phyloP scores from a whole-genome alignment of 2,329 filamentous ascomycete genomes.

The Tolypocladium sp. region DNA sequence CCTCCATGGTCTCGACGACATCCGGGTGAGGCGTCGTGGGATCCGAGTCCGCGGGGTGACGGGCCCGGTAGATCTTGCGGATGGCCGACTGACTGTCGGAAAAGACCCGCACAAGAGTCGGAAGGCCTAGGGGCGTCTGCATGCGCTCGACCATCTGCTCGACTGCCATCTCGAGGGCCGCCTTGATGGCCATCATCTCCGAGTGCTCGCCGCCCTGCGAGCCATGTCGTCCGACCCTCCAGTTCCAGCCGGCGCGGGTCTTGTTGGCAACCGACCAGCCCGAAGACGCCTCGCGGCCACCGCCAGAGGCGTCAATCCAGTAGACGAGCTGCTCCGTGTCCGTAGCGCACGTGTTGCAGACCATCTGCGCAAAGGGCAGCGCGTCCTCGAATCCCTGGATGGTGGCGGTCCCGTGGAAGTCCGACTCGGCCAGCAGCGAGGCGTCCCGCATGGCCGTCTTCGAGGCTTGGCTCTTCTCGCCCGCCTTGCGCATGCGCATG shows the following conservation, averaged over 20 bases:
- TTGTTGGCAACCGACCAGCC: not conserved
- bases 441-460: not conserved
- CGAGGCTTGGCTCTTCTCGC: not conserved
- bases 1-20: not conserved
- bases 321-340: not conserved
- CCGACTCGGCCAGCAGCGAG: not conserved
- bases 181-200: slow-evolving; percentile 6
- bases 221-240: not conserved
- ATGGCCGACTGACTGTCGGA: slow-evolving; percentile 3
- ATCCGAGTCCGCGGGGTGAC: not conserved
- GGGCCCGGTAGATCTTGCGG: not conserved
- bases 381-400: not conserved
- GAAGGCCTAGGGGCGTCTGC: no score
- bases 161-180: slow-evolving; percentile 7
- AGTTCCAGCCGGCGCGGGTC: not conserved
- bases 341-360: not conserved
- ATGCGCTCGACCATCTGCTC: not conserved
- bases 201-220: not conserved
- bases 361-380: not conserved
- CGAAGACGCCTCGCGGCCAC: no score
- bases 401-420: not conserved
- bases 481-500: not conserved
- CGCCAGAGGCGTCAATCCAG: not conserved
- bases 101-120: slow-evolving; percentile 6
- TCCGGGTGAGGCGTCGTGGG: not conserved